These are phyloP conservation scores for Apophysomyces trapeziformis DNA, from an alignment of 371 early-diverging fungal species.

Conservation along the genomic window DNA sequence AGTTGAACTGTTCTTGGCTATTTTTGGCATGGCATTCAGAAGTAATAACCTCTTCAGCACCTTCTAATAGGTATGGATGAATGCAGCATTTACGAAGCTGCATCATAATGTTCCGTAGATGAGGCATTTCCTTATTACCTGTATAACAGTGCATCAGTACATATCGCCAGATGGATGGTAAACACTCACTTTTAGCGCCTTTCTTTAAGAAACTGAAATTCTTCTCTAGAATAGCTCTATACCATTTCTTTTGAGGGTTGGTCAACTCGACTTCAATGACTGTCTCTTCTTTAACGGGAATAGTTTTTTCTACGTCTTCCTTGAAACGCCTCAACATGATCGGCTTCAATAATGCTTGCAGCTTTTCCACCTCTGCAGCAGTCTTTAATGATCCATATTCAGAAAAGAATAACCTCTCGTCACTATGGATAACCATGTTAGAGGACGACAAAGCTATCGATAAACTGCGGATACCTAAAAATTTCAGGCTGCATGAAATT, in stretches of 20 bases:
- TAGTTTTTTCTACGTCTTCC: conserved; percentile 84
- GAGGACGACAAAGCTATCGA: not conserved
- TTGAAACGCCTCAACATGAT: conserved; percentile 77
- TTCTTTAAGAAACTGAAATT: conserved; percentile 78
- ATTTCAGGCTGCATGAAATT: conserved; percentile 88
- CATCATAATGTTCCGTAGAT: conserved; percentile 66
- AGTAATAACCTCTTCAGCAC: conserved; percentile 86
- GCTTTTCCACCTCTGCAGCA: conserved; percentile 74
- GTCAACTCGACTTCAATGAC: conserved; percentile 85
- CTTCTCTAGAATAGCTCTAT: conserved; percentile 87
- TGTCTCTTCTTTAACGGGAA: conserved; percentile 87
- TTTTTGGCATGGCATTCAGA: conserved; percentile 61
- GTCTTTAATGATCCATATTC: conserved; percentile 75
- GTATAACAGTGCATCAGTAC: conserved; percentile 1
- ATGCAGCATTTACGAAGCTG: conserved; percentile 87
- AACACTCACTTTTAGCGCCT: conserved; percentile 53
- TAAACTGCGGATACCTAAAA: conserved; percentile 52
- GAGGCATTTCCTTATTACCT: conserved; percentile 60
- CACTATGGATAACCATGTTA: conserved; percentile 22
- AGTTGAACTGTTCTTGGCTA: conserved; percentile 68
- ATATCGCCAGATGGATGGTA: not conserved
- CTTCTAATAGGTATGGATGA: conserved; percentile 80
- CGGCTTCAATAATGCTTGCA: conserved; percentile 70
- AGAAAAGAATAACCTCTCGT: conserved; percentile 72
- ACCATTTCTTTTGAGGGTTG: conserved; percentile 81